These are phyloP conservation scores for Penicillium steckii DNA, from an alignment of 495 filamentous ascomycete genomes.

Conservation along the genomic window DNA sequence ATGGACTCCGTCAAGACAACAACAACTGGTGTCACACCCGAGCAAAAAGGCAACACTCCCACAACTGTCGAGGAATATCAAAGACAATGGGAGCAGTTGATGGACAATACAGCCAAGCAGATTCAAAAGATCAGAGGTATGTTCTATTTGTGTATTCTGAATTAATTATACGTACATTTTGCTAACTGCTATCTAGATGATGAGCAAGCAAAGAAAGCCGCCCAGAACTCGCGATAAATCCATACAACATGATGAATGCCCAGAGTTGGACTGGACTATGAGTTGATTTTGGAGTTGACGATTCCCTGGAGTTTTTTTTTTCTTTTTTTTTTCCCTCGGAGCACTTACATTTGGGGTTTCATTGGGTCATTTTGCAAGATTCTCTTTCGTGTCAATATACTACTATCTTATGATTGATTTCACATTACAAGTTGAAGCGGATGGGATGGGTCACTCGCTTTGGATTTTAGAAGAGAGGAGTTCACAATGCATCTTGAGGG, in stretches of 20 bases:
- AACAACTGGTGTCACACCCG: not conserved
- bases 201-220: conserved; percentile 16
- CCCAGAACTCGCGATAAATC: not conserved
- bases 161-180: conserved; percentile 19
- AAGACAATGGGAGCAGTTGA: conserved; percentile 22
- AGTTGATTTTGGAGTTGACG: not conserved
- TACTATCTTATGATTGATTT: not conserved
- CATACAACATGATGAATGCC: not conserved
- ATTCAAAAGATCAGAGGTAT: conserved; percentile 27
- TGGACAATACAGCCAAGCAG: conserved; percentile 23
- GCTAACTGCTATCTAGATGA: conserved; percentile 16
- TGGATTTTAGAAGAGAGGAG: not conserved
- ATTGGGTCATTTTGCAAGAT: not conserved
- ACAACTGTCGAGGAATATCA: conserved; percentile 23
- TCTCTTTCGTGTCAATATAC: not conserved
- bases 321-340: not conserved
- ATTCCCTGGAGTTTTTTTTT: not conserved
- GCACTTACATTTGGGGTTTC: not conserved
- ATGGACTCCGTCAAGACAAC: conserved; percentile 20
- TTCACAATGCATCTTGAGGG: not conserved
- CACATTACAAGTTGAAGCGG: not conserved
- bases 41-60: conserved; percentile 6
- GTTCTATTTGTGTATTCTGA: conserved; percentile 6
- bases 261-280: not conserved
- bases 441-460: not conserved